phyloP scores from a whole-genome alignment of 306 rosid genomes.

The Quercus rubra region DNA sequence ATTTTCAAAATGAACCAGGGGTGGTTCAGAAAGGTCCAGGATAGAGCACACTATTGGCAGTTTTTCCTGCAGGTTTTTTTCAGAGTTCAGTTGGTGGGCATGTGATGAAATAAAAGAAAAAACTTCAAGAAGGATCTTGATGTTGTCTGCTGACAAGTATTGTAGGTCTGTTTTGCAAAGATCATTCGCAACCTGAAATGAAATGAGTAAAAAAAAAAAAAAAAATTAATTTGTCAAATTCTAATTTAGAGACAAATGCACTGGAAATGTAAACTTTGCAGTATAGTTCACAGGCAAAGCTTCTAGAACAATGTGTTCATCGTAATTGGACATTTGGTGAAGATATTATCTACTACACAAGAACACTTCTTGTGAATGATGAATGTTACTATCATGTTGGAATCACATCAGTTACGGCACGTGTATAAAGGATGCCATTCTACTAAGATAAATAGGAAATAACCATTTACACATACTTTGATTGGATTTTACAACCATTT shows the following conservation, averaged over 20 bases:
- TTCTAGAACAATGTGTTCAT: conserved; percentile 7
- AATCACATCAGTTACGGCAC: neutral
- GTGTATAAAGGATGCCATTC: too few relatives aligned
- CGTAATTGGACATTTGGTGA: neutral
- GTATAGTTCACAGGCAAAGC: neutral
- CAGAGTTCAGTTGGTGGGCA: conserved; percentile 70
- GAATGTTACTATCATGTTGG: neutral
- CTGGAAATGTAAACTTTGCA: neutral
- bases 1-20: conserved; percentile 96
- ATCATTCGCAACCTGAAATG: conserved; percentile 66
- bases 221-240: conserved; percentile 1
- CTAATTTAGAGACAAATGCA: conserved; percentile 7
- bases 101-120: conserved; percentile 67
- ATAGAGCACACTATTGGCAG: conserved; percentile 82
- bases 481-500: neutral
- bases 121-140: conserved; percentile 59
- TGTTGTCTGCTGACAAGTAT: conserved; percentile 51
- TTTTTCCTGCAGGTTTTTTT: conserved; percentile 62
- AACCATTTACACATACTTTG: too few relatives aligned
- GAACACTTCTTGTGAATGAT: too few relatives aligned
- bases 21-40: conserved; percentile 87
- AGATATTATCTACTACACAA: neutral
- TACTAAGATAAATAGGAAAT: too few relatives aligned
- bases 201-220: conserved; percentile 3
- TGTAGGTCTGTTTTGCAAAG: conserved; percentile 52